Base-by-base conservation (phyloP, 2,329 filamentous ascomycete species). In the Cytospora schulzeri region DNA sequence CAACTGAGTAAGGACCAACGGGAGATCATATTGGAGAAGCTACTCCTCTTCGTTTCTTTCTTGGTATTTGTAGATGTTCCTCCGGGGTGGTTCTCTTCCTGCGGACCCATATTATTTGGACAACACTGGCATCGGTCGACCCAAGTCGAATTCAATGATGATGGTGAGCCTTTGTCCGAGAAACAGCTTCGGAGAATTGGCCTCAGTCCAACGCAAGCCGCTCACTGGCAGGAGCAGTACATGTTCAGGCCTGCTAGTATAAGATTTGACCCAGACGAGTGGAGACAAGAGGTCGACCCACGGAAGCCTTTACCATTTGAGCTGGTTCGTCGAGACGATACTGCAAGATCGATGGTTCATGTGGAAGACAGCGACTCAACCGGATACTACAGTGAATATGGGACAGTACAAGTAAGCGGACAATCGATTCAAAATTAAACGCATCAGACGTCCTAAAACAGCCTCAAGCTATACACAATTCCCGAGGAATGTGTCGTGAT, bases 11-110 rank as follows among this genome's bases (percentile, higher is more conserved):
- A 63, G 4, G 19, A 17, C 0, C 63, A 65, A 33, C 50, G 54
- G 19, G 11, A n/a, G 15, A 17, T 28, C 24, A 26, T 65, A 1
- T 29, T 54, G 28, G 19, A 35, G 1, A 41, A 52, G 14, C 50
- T 65, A 9, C 12, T 65, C 8, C 41, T 62, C 8, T 65, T 65
- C 48, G 59, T 65, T 5, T 65, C 63, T 11, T 65, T 65, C 54
- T 50, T 65, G 2, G 48, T 62, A 33, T 53, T 50, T 3, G 14
- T 63, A 15, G 63, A 51, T 5, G 56, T 59, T 14, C 28, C 29
- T 14, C n/a, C 63, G 14, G 12, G 48, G 7, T 63, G 60, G 41
- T 7, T 58, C 17, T 45, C 38, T 29, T n/a, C 35, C 2, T 65
- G 63, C 24, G 28, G 31, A 28, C 4, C 35, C 26, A 38, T 31